These are phyloP conservation scores for Elsinoe ampelina DNA, from an alignment of 2,329 filamentous ascomycete genomes.

Conservation along the genomic window DNA sequence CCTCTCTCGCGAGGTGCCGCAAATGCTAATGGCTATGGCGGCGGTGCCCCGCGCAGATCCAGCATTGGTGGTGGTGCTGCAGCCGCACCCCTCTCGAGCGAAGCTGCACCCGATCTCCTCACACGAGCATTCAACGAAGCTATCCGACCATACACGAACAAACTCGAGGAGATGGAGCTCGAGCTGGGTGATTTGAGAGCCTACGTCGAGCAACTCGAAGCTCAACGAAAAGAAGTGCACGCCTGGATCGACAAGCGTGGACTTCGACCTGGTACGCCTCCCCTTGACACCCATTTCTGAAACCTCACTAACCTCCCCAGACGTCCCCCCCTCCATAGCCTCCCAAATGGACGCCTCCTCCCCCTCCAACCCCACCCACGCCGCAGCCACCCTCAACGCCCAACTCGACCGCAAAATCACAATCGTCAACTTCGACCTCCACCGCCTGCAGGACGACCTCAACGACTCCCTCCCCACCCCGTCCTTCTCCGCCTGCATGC, in stretches of 20 bases:
- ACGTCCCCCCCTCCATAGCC: slow-evolving; percentile 44
- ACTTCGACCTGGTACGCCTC: slow-evolving; percentile 39
- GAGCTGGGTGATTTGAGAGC: slow-evolving; percentile 42
- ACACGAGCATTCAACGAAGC: slow-evolving; percentile 46
- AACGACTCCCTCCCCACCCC: slow-evolving; percentile 45
- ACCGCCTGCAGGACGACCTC: slow-evolving; percentile 47
- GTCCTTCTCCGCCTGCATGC: slow-evolving; percentile 45
- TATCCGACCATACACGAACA: slow-evolving; percentile 43
- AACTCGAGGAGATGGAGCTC: slow-evolving; percentile 43
- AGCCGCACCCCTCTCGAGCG: slow-evolving; percentile 18
- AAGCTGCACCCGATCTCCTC: slow-evolving; percentile 42
- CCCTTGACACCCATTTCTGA: not conserved
- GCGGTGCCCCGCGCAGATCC: slow-evolving; percentile 8
- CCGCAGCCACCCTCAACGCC: slow-evolving; percentile 44
- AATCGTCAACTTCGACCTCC: slow-evolving; percentile 48
- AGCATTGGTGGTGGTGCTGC: not conserved
- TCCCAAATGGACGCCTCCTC: slow-evolving; percentile 44
- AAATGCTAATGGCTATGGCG: slow-evolving; percentile 20
- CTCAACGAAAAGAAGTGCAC: slow-evolving; percentile 43
- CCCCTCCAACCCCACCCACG: slow-evolving; percentile 32
- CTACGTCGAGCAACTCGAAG: slow-evolving; percentile 43
- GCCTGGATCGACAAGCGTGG: slow-evolving; percentile 49
- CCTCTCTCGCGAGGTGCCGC: slow-evolving; percentile 13
- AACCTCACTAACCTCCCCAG: slow-evolving; percentile 25
- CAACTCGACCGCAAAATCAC: slow-evolving; percentile 50